Percentiles rank a stretch among this genome's conserved stretches.
phyloP scores from a whole-genome alignment of 2,329 filamentous ascomycete genomes.

The Paecilomyces sp. region DNA sequence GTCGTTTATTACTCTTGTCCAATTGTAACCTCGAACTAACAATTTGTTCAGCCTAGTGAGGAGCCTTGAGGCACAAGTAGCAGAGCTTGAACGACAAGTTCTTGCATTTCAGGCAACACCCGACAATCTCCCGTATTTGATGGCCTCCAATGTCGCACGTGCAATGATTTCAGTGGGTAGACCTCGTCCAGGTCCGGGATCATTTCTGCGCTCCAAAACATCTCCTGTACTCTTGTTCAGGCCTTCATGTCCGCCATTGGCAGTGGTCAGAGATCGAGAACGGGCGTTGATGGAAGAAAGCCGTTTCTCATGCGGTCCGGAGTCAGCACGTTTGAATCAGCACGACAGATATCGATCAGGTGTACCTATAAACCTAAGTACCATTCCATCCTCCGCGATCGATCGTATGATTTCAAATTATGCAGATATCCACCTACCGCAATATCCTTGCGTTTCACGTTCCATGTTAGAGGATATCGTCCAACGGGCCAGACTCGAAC shows the following conservation, averaged over 20 bases:
- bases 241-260: constrained; percentile 4
- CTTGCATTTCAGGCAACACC: background rate
- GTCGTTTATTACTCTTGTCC: background rate
- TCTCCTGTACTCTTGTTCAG: background rate
- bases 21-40: background rate
- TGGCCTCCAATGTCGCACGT: background rate
- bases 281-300: background rate
- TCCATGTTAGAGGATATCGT: constrained; percentile 2
- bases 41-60: background rate
- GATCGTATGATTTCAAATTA: constrained; percentile 4
- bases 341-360: background rate
- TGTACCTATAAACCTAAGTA: background rate
- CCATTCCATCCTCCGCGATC: constrained; percentile 2
- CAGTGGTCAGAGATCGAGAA: constrained; percentile 2
- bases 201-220: background rate
- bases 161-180: background rate
- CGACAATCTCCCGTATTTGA: background rate
- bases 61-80: background rate
- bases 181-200: background rate
- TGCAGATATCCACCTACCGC: constrained; percentile 3
- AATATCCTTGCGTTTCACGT: constrained; percentile 7
- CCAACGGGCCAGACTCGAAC: background rate
- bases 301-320: background rate
- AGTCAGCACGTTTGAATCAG: background rate
- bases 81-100: background rate